Percentiles rank a stretch among this genome's conserved stretches.
These are phyloP conservation scores for Eucalyptus camaldulensis DNA, from an alignment of 345 rosid species.

Conservation along the genomic window DNA sequence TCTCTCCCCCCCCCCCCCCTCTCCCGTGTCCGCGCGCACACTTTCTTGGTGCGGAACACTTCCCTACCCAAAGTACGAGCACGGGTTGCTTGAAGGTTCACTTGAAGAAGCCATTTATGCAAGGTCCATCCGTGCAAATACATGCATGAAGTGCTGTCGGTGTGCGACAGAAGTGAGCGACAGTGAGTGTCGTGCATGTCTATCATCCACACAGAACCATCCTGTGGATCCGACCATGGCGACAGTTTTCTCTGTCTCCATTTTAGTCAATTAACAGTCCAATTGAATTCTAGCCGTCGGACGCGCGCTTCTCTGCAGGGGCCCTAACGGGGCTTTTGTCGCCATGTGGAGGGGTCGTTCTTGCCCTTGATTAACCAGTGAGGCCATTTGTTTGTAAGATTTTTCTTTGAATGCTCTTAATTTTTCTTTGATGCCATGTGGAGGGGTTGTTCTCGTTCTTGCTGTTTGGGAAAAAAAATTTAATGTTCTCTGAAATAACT, in stretches of 20 bases:
- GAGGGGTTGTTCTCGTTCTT: too few species aligned
- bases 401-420: not conserved
- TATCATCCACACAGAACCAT: not conserved
- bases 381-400: not conserved
- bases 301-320: not conserved
- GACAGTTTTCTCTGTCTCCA: not conserved
- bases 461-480: too few species aligned
- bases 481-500: accelerated
- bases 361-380: not conserved
- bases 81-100: not conserved
- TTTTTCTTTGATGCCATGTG: too few species aligned
- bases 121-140: not conserved
- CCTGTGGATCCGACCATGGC: not conserved
- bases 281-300: not conserved
- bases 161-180: not conserved
- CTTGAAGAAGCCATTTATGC: not conserved
- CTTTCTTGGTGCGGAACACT: not conserved
- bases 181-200: not conserved
- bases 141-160: not conserved
- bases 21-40: not conserved
- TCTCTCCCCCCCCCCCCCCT: too few species aligned
- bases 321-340: too few species aligned
- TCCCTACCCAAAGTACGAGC: not conserved
- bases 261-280: not conserved
- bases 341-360: not conserved